A percentile compares a stretch with the other conserved stretches of the same genome.
Evolutionary conservation across 2,329 filamentous ascomycete genomes (phyloP).

Genomic region (Ilyonectria sp.): DNA sequence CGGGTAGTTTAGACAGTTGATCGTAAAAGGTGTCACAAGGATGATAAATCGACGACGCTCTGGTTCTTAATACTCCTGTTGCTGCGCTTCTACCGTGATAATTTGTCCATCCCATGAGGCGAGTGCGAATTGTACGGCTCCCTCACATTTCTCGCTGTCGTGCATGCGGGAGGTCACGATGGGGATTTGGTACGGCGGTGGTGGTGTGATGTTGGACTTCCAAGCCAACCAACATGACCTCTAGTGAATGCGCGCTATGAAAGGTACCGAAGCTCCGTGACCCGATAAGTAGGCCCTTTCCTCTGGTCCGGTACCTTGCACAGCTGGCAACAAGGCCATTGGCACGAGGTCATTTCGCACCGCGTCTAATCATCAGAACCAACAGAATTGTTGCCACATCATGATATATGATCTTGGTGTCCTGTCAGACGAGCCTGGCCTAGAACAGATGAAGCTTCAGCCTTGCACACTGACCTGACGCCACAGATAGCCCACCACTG

Average conservation of each 20-base stretch:
- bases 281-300: neutral
- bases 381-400: neutral
- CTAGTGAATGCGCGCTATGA: neutral
- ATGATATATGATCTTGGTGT: neutral
- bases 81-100: neutral
- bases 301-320: neutral
- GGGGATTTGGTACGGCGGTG: neutral
- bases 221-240: neutral
- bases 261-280: neutral
- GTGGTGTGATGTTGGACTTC: neutral
- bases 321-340: neutral
- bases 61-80: constrained; percentile 15
- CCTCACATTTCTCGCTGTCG: neutral
- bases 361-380: neutral
- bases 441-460: constrained; percentile 2
- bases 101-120: neutral
- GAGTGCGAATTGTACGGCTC: neutral
- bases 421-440: neutral
- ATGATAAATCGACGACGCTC: constrained; percentile 13
- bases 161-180: neutral
- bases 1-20: constrained; percentile 49
- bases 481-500: neutral
- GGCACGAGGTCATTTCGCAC: neutral
- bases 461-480: neutral
- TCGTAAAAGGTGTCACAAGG: constrained; percentile 39